Evolutionary conservation across 306 rosid species (phyloP), one percentile per base, ranked within the genome.

Genomic region (Sindora glabra): DNA sequence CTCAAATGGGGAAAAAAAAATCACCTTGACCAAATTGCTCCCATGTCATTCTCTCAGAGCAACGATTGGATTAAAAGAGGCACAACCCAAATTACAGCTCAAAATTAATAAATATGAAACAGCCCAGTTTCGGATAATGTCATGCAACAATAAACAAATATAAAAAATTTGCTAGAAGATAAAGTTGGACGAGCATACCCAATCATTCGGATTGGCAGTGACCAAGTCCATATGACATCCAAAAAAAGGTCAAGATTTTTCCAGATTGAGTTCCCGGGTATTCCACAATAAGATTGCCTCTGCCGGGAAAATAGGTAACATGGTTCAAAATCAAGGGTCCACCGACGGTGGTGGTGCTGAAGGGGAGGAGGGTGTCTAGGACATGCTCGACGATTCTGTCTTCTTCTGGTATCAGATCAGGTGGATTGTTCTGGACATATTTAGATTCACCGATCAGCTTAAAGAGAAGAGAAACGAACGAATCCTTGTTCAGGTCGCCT

Each of bases 211-310:
- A 56, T 83, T 70, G 26, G 97, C 99, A 30, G 99, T 89, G 66
- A 92, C 99, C 5, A 92, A 96, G 63, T 89, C 99, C 99, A 92
- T 80, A 73, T 89, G 99, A 29, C 89, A 83, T 1, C 99, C 99
- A 1, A 92, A 90, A 10, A 92, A 86, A 29, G 96, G n/a, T 86
- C 70, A 89, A 58, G 50, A 86, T 73, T 62, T 82, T 84, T 9
- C 86, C 83, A 5, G 94, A 88, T 2, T 65, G 64, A 38, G 95
- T 82, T 9, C 94, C 99, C 0, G 99, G 99, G 68, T 89, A 92
- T 54, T 89, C 90, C 6, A 92, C 79, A 46, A 92, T 72, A 49
- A 92, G 74, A 68, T 92, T 89, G 5, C 99, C 99, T 33, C 99
- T 53, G 47, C 85, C 79, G 12, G 94, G 77, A 18, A 53, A 44